These are phyloP conservation scores for Coniochaeta pulveracea DNA, from an alignment of 2,329 filamentous ascomycete species.

Conservation along the genomic window DNA sequence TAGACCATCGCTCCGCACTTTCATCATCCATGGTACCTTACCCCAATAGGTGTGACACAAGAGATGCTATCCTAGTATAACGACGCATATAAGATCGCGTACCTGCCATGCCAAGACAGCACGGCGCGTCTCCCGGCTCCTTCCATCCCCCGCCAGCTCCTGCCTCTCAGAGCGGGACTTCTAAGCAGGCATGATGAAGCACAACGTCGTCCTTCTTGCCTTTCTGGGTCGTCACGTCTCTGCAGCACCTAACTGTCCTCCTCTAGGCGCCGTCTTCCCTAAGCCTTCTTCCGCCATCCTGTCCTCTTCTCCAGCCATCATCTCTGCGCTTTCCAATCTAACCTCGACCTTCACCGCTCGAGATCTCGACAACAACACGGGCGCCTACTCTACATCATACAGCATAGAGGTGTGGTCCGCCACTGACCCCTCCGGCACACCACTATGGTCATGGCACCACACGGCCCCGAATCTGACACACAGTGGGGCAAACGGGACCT, in stretches of 20 bases:
- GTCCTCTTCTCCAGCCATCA: conserved; percentile 15
- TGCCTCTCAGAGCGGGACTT: not conserved
- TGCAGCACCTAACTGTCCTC: conserved; percentile 20
- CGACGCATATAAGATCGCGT: not conserved
- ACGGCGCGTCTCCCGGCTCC: not conserved
- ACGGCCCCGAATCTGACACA: conserved; percentile 13
- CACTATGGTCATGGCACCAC: conserved; percentile 18
- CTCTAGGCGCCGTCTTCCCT: conserved; percentile 20
- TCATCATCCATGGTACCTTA: too few species aligned
- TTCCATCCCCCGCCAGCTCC: not conserved
- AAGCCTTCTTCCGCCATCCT: conserved; percentile 17
- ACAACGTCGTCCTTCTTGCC: not conserved
- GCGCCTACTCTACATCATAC: conserved; percentile 22
- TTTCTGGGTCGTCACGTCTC: conserved; percentile 12
- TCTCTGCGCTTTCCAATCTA: conserved; percentile 17
- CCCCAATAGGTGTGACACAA: too few species aligned
- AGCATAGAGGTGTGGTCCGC: conserved; percentile 19
- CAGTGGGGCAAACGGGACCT: too few species aligned
- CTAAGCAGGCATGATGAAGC: conserved; percentile 1
- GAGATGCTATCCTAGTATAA: conserved; percentile 2
- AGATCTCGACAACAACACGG: conserved; percentile 13
- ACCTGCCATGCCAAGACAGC: conserved; percentile 1
- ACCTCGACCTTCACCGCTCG: conserved; percentile 17
- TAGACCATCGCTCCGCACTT: too few species aligned
- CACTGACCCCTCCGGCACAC: conserved; percentile 2